Evolutionary conservation across 768 basidiomycete genomes (phyloP).

Genomic region (Rhodotorula toruloides): DNA sequence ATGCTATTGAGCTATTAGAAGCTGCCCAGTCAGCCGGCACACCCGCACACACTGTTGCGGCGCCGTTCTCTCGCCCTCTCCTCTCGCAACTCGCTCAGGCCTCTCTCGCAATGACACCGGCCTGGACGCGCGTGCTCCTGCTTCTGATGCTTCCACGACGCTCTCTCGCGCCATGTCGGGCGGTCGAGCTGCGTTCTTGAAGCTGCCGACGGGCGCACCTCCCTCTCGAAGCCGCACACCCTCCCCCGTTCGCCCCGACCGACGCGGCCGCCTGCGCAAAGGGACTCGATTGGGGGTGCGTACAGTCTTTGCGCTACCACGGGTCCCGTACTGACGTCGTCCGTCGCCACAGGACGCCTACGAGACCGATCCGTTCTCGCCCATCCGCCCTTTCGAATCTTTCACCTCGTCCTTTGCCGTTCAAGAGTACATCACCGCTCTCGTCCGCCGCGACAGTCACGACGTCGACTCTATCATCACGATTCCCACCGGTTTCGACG

Average conservation of each 20-base stretch:
- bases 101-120: not conserved
- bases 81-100: not conserved
- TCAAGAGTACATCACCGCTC: conserved; percentile 85
- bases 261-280: not conserved
- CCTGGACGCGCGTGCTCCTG: not conserved
- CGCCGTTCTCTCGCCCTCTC: not conserved
- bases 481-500: conserved; percentile 54
- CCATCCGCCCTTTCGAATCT: conserved; percentile 41
- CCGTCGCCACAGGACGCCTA: conserved; percentile 7
- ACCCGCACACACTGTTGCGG: not conserved
- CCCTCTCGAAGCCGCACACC: not conserved
- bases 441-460: conserved; percentile 79
- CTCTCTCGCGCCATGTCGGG: not conserved
- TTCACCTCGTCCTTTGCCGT: conserved; percentile 89
- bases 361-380: conserved; percentile 5
- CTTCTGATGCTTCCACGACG: not conserved
- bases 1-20: no score
- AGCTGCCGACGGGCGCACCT: no score
- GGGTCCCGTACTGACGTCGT: no score
- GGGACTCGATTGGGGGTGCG: not conserved
- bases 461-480: conserved; percentile 76
- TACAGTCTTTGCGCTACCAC: no score
- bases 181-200: no score
- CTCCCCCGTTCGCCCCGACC: not conserved
- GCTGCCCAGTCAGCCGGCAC: no score